Evolutionary conservation across 805 yeast species (phyloP), one percentile per base, ranked within the genome.

Genomic region (Zygosaccharomyces kombuchaensis): DNA sequence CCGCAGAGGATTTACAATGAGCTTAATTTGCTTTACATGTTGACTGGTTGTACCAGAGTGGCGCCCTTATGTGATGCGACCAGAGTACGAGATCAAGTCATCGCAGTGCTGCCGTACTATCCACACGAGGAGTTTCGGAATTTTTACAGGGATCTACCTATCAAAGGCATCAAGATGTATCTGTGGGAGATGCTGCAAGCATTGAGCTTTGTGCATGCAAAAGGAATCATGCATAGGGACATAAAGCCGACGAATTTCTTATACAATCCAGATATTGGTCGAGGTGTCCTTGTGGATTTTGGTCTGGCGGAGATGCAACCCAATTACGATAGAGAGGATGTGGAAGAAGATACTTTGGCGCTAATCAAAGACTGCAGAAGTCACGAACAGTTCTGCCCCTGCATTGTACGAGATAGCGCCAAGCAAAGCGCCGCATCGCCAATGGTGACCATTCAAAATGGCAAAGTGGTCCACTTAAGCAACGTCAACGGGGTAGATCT

Each of bases 1-100:
- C 97, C 98, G 0, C 82, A 80, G 51, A 76, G 99, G 65, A 91
- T 93, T 36, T 81, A 78, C 56, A 90, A 90, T 63, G 99, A 93
- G 65, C 75, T 93, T 52, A 83, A 83, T 52, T 69, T 93, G 38
- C 72, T 93, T 26, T 84, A 84, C 60, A 76, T 75, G 50, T 65
- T 87, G 41, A 74, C 82, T 6, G 87, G 87, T 0, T 80, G 83
- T 51, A 72, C 77, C 0, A 79, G 82, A 51, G 88, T 93, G 25
- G 96, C 96, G 1, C 96, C 97, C 1, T 69, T 93, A 43, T 75
- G 91, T 36, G 96, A 95, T 56, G 96, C 96, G 0, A 65, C 88
- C 44, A 73, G 99, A 50, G 76, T 77, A 58, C 86, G 86, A 57
- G 99, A 93, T 65, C 98, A 93, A 69, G 95, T 93, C 10, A 74